Percentiles rank a stretch among this genome's conserved stretches.
Conservation (phyloP, 2,329 filamentous ascomycete species). For the Trichoderma hamatum region DNA sequence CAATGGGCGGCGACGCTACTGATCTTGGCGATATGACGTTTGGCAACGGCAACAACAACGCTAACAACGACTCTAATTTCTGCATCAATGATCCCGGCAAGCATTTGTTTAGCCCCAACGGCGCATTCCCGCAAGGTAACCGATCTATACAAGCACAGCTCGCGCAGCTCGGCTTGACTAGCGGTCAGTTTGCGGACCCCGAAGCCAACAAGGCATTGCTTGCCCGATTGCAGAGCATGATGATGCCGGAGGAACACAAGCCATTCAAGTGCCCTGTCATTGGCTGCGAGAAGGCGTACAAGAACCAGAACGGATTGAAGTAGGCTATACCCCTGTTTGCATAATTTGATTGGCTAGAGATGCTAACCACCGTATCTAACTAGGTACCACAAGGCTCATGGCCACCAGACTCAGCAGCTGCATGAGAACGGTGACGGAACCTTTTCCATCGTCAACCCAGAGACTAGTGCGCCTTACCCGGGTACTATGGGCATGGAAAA, state of each 20-base stretch:
- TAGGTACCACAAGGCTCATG: conserved; percentile 76
- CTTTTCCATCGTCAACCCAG: conserved; percentile 96
- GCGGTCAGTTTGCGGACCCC: conserved; percentile 76
- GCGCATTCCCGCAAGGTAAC: conserved; percentile 66
- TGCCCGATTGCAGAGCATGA: conserved; percentile 61
- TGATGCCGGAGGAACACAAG: conserved; percentile 87
- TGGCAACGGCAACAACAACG: conserved; percentile 46
- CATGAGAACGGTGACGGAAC: conserved; percentile 97
- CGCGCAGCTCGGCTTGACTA: conserved; percentile 73
- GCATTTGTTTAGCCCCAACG: conserved; percentile 84
- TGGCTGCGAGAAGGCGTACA: conserved; percentile 98
- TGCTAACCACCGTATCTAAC: conserved; percentile 5
- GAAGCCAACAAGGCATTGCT: conserved; percentile 67
- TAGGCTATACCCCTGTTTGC: conserved; percentile 53
- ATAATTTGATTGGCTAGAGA: not conserved
- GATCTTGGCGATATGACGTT: conserved; percentile 58
- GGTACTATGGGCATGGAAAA: conserved; percentile 99
- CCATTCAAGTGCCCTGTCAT: conserved; percentile 98
- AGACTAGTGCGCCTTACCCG: conserved; percentile 91
- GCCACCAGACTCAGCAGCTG: conserved; percentile 93
- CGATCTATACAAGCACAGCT: conserved; percentile 68
- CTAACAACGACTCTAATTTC: conserved; percentile 50
- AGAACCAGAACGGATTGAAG: conserved; percentile 98
- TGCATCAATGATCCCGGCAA: conserved; percentile 94
- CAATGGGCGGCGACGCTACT: conserved; percentile 58